phyloP scores from a whole-genome alignment of 2,329 filamentous ascomycete genomes.

The Eutypa lata region DNA sequence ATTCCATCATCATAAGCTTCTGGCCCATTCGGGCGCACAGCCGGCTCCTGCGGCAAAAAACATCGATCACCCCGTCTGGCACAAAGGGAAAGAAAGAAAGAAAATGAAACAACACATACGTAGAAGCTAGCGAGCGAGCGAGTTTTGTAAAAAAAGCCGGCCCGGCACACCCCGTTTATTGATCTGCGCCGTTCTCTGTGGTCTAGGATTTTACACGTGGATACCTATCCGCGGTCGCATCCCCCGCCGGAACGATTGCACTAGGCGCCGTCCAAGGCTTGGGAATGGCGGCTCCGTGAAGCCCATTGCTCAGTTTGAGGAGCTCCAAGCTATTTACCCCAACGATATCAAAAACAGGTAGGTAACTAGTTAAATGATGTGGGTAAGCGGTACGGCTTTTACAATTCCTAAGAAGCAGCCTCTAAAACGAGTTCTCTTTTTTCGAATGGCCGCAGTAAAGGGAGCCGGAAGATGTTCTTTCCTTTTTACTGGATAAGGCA shows the following conservation, averaged over 20 bases:
- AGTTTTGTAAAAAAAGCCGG: neutral
- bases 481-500: neutral
- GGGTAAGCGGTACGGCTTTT: too few relatives aligned
- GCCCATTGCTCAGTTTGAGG: neutral
- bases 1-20: neutral
- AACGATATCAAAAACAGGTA: too few relatives aligned
- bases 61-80: neutral
- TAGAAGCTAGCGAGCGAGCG: neutral
- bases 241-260: neutral
- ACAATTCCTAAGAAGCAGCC: too few relatives aligned
- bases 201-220: neutral
- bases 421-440: too few relatives aligned
- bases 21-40: neutral
- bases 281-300: neutral
- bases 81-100: too few relatives aligned
- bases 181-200: neutral
- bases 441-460: too few relatives aligned
- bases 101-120: neutral
- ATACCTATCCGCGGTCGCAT: neutral
- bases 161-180: neutral
- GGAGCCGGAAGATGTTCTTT: neutral
- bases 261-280: neutral
- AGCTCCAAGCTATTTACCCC: neutral
- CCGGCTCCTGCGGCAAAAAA: neutral
- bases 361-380: too few relatives aligned